Conservation (phyloP, 2,329 filamentous ascomycete species). For the Domatiomyces globalis region DNA sequence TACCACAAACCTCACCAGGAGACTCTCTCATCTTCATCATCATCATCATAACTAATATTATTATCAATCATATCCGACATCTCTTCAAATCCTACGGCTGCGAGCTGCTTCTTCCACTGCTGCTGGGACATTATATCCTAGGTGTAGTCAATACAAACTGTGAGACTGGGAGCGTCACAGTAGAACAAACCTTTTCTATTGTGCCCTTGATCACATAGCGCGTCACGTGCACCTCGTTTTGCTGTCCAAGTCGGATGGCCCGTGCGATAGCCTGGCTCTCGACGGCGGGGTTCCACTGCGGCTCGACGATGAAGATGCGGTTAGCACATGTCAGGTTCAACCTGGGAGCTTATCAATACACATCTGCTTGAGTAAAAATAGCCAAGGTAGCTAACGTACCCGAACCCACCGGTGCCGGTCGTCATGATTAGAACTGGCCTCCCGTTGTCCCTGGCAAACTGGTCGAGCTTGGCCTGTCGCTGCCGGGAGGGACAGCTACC, state of each 20-base stretch:
- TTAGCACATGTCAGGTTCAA: conserved; percentile 38
- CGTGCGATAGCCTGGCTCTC: conserved; percentile 40
- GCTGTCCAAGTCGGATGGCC: conserved; percentile 35
- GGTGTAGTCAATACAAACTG: no score
- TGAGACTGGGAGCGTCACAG: no score
- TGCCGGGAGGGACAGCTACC: conserved; percentile 27
- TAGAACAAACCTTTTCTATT: conserved; percentile 37
- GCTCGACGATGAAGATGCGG: conserved; percentile 38
- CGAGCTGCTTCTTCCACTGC: no score
- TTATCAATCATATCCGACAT: no score
- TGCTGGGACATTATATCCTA: no score
- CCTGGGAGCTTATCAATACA: no score
- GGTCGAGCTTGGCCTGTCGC: conserved; percentile 27
- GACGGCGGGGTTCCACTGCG: conserved; percentile 42
- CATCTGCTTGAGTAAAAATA: no score
- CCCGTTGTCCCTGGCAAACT: conserved; percentile 23
- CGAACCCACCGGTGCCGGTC: conserved; percentile 35
- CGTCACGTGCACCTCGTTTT: conserved; percentile 29
- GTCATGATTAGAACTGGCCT: conserved; percentile 38
- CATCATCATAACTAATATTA: no score
- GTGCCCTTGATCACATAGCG: conserved; percentile 33
- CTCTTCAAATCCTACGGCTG: no score
- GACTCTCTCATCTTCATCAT: no score
- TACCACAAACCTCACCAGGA: no score
- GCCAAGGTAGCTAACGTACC: no score